These are phyloP conservation scores for Adiantum capillusveneris DNA, from an alignment of 75 land plant genomes.

Conservation along the genomic window DNA sequence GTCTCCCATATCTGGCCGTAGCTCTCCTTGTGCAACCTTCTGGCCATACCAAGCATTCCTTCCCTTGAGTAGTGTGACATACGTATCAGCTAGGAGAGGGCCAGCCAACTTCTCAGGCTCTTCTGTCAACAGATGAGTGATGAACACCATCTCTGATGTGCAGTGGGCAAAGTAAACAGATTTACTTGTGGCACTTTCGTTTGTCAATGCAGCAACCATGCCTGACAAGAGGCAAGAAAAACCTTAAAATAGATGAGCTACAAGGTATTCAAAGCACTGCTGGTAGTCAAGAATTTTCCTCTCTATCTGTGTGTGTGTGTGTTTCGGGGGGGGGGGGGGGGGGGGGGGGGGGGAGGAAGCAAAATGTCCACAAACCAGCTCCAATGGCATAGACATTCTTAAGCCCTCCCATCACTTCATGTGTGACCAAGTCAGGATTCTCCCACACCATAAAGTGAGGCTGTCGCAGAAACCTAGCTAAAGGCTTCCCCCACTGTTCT, in stretches of 20 bases:
- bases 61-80: slow-evolving; percentile 46
- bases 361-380: too few species aligned
- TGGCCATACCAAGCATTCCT: slow-evolving; percentile 61
- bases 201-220: slow-evolving; percentile 49
- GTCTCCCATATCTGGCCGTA: slow-evolving; percentile 47
- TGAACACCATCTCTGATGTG: slow-evolving; percentile 53
- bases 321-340: too few species aligned
- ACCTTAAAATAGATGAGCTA: neutral
- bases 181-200: slow-evolving; percentile 52
- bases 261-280: neutral
- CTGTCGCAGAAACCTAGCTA: slow-evolving; percentile 41
- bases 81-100: slow-evolving; percentile 49
- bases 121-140: slow-evolving; percentile 41
- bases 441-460: slow-evolving; percentile 54
- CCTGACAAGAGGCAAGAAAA: slow-evolving; percentile 13
- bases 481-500: slow-evolving; percentile 42
- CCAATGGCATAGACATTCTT: slow-evolving; percentile 56
- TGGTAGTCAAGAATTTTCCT: neutral
- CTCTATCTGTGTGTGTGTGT: neutral
- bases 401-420: slow-evolving; percentile 54
- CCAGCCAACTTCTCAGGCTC: slow-evolving; percentile 46
- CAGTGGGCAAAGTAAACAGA: slow-evolving; percentile 51
- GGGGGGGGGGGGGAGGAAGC: too few species aligned
- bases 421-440: slow-evolving; percentile 41
- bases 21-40: slow-evolving; percentile 42